A percentile compares a stretch with the other conserved stretches of the same genome.
These are phyloP conservation scores for Carex cristatella DNA, from an alignment of 176 grass and related monocot genomes.

Conservation along the genomic window DNA sequence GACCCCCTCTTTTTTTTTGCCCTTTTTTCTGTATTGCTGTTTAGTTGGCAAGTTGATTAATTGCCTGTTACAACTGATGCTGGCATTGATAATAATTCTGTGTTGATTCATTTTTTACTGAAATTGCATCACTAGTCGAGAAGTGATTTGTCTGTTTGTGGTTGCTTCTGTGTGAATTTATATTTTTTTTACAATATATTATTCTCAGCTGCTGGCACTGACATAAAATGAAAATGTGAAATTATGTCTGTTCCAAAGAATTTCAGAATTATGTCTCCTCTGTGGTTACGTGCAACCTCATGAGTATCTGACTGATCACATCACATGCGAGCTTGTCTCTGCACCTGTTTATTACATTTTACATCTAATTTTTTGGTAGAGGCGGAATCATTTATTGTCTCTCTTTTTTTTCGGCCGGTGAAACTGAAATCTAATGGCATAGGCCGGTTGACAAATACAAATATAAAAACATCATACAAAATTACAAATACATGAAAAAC, in stretches of 20 bases:
- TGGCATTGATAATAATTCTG: not conserved
- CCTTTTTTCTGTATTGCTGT: not conserved
- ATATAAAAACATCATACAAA: too few species aligned
- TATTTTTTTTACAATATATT: not conserved
- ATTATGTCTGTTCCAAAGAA: not conserved
- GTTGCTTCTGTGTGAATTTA: not conserved
- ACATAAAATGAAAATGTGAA: not conserved
- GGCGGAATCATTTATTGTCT: too few species aligned
- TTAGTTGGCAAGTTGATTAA: not conserved
- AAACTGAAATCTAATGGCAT: too few species aligned
- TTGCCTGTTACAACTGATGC: not conserved
- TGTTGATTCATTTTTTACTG: not conserved
- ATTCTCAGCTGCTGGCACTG: not conserved
- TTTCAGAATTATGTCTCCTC: not conserved
- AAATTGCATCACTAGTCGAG: not conserved
- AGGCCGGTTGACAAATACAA: too few species aligned
- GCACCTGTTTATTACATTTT: too few species aligned
- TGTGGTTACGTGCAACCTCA: too few species aligned
- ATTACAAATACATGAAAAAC: too few species aligned
- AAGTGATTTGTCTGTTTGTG: not conserved
- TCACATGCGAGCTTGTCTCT: too few species aligned
- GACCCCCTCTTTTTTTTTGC: not conserved
- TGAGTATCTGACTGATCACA: too few species aligned
- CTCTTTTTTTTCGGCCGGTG: too few species aligned
- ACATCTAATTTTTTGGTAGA: too few species aligned